Percentiles rank a stretch among this genome's conserved stretches.
These are phyloP conservation scores for Alopecurus myosuroides DNA, from an alignment of 176 grass and related monocot genomes.

Conservation along the genomic window DNA sequence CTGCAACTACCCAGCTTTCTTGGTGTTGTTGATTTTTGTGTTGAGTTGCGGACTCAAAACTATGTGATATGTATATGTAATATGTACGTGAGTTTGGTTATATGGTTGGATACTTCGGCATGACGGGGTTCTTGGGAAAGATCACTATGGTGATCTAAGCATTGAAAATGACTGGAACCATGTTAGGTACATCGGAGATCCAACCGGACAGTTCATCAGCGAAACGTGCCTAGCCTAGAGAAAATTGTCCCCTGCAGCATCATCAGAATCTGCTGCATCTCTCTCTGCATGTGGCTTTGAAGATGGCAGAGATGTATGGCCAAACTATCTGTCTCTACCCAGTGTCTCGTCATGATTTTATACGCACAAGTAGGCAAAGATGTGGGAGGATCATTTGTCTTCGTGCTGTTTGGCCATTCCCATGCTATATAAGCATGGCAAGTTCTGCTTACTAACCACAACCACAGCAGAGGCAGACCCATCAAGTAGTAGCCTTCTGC, in stretches of 20 bases:
- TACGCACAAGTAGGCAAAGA: neutral
- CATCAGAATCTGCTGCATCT: neutral
- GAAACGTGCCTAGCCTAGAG: neutral
- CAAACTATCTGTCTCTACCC: neutral
- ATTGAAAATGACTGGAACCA: neutral
- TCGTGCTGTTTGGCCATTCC: neutral
- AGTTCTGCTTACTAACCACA: neutral
- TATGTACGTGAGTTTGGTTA: neutral
- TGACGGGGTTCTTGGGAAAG: neutral
- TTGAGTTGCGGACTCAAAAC: neutral
- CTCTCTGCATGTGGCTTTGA: neutral
- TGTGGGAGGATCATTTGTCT: neutral
- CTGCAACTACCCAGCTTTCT: neutral
- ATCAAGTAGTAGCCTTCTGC: neutral
- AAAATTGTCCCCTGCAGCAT: neutral
- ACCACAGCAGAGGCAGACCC: slow-evolving; percentile 31
- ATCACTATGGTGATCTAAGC: neutral
- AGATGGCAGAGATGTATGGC: neutral
- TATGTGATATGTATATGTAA: neutral
- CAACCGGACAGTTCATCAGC: neutral
- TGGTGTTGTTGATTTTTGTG: neutral
- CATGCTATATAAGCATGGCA: slow-evolving; percentile 35
- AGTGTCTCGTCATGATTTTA: neutral
- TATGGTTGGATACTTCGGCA: neutral
- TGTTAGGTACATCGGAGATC: neutral